A percentile compares a stretch with the other conserved stretches of the same genome.
Conservation (phyloP, 768 basidiomycete species). For the Rhodosporidiobolus sp. region DNA sequence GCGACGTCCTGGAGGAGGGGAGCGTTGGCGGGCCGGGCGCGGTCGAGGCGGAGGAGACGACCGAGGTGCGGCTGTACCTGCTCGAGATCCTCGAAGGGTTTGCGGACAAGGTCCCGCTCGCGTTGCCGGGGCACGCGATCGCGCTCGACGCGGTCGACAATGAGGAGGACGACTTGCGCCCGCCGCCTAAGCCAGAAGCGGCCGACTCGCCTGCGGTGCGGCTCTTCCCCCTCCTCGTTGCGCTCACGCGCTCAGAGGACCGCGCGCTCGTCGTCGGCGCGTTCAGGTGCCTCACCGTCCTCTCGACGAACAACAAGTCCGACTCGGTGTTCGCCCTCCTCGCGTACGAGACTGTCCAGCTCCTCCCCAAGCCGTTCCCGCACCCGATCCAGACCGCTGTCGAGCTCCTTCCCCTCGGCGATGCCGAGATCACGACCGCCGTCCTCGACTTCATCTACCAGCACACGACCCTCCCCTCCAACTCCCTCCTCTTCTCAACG, state of each 20-base stretch:
- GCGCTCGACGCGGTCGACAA: background rate
- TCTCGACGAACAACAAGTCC: conserved; percentile 48
- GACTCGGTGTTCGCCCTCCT: conserved; percentile 39
- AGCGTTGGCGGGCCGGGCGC: background rate
- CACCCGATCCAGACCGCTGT: conserved; percentile 40
- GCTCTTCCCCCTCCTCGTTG: conserved; percentile 51
- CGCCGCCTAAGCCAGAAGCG: conserved; percentile 36
- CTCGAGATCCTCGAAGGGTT: conserved; percentile 47
- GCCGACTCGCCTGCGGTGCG: conserved; percentile 54
- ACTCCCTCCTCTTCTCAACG: conserved; percentile 30
- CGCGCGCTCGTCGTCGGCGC: conserved; percentile 71
- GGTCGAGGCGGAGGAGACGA: conserved; percentile 27
- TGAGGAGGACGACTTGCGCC: conserved; percentile 14
- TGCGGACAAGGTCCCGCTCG: conserved; percentile 37
- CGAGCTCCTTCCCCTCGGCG: conserved; percentile 38
- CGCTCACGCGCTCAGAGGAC: conserved; percentile 58
- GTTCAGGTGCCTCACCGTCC: conserved; percentile 59
- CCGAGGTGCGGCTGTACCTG: conserved; percentile 49
- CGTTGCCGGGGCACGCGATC: conserved; percentile 28
- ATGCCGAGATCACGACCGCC: conserved; percentile 34
- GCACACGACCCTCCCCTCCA: conserved; percentile 40
- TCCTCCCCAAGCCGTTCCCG: conserved; percentile 20
- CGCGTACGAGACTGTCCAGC: conserved; percentile 7
- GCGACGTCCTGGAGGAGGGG: conserved; percentile 31
- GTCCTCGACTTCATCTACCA: conserved; percentile 45